A percentile compares a stretch with the other conserved stretches of the same genome.
phyloP scores from a whole-genome alignment of 1,139 yeast genomes.

The Hansenula sp. region DNA sequence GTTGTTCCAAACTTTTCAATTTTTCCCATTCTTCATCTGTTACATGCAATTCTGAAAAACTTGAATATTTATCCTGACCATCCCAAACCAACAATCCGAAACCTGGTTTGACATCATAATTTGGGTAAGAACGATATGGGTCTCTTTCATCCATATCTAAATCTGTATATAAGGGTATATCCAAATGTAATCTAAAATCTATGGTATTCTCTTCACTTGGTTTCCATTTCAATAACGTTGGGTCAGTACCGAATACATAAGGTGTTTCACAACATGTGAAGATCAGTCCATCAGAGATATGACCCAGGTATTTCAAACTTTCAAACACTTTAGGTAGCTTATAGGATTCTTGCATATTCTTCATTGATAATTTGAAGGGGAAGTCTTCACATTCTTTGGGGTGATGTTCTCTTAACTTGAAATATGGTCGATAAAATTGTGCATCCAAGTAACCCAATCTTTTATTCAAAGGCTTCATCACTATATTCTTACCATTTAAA shows the following conservation, averaged over 20 bases:
- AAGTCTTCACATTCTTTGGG: constrained; percentile 75
- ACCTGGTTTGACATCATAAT: constrained; percentile 78
- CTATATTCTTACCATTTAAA: constrained; percentile 68
- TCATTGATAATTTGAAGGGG: constrained; percentile 83
- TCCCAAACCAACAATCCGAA: constrained; percentile 72
- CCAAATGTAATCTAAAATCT: constrained; percentile 74
- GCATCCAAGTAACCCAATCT: constrained; percentile 86
- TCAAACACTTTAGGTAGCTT: constrained; percentile 75
- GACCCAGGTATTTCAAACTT: constrained; percentile 70
- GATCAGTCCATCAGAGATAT: constrained; percentile 90
- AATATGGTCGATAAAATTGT: constrained; percentile 79
- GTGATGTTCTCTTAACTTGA: constrained; percentile 56
- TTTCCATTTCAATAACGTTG: constrained; percentile 85
- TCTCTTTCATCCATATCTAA: constrained; percentile 67
- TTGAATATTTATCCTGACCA: constrained; percentile 65
- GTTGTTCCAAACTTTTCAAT: constrained; percentile 66
- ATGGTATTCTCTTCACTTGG: constrained; percentile 94
- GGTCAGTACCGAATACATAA: constrained; percentile 85
- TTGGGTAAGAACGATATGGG: constrained; percentile 70
- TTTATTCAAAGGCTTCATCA: constrained; percentile 68
- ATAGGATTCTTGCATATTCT: constrained; percentile 82
- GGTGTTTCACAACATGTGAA: constrained; percentile 90
- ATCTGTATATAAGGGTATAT: constrained; percentile 65
- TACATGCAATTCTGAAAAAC: constrained; percentile 61
- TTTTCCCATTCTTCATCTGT: constrained; percentile 79